Evolutionary conservation across 805 yeast genomes (phyloP).

Genomic region (Pichia phayaonensis): DNA sequence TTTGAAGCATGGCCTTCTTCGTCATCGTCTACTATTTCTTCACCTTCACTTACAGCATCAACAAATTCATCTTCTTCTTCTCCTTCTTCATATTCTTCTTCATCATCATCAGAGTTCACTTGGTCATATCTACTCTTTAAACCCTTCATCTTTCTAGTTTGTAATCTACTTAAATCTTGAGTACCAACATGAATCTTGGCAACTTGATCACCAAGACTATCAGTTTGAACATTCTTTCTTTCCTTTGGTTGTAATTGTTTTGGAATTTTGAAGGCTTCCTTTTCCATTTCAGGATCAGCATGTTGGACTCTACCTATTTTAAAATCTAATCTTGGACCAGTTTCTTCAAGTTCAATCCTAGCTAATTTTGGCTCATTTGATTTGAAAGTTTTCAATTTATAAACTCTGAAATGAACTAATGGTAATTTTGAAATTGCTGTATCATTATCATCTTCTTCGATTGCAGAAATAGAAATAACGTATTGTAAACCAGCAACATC

Average conservation of each 20-base stretch:
- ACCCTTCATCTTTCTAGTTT: slow-evolving; percentile 98
- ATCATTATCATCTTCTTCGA: slow-evolving; percentile 69
- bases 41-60: slow-evolving; percentile 19
- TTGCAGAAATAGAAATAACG: slow-evolving; percentile 72
- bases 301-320: slow-evolving; percentile 78
- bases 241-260: slow-evolving; percentile 73
- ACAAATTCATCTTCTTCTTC: slow-evolving; percentile 16
- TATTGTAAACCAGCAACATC: slow-evolving; percentile 95
- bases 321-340: slow-evolving; percentile 94
- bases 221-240: slow-evolving; percentile 84
- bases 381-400: slow-evolving; percentile 70
- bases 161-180: slow-evolving; percentile 84
- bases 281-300: slow-evolving; percentile 81
- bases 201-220: slow-evolving; percentile 89
- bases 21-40: slow-evolving; percentile 11
- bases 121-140: slow-evolving; percentile 83
- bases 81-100: slow-evolving; percentile 12
- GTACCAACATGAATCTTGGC: slow-evolving; percentile 95
- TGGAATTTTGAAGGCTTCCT: slow-evolving; percentile 78
- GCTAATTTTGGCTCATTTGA: slow-evolving; percentile 81
- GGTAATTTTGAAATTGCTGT: slow-evolving; percentile 59
- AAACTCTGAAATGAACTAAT: slow-evolving; percentile 81
- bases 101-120: slow-evolving; percentile 34
- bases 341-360: slow-evolving; percentile 87
- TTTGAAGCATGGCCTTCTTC: slow-evolving; percentile 17